Evolutionary conservation across 257 asterid genomes (phyloP), one percentile per base, ranked within the genome.

Genomic region (Orobanche coerulescens): DNA sequence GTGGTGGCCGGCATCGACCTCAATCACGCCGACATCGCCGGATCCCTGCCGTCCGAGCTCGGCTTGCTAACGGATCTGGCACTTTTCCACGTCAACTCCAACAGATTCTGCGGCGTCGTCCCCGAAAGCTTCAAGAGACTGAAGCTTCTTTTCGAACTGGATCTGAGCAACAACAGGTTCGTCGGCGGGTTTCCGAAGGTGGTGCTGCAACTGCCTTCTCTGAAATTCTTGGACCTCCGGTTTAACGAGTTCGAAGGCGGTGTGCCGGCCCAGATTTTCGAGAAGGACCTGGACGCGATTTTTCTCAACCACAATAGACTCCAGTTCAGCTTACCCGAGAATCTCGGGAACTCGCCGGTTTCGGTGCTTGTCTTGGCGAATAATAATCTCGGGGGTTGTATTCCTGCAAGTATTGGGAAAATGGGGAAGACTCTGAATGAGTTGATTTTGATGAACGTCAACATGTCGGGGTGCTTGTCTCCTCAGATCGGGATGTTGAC

Each of bases 1-100:
- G 84, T 79, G 37, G 84, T 81, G 2, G 84, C 82, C 31, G 84
- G 88, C 1, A 60, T 81, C 33, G 88, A 81, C 66, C 78, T 81
- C 4, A 81, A 81, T 78, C 84, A 78, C 23, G 78, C 64, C 5
- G 84, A 78, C 51, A 73, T 76, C 25, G 88, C 88, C 47, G 88
- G 88, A 0, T 74, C 58, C 65, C 30, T 81, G 13, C 88, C 88
- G 0, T 69, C 60, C 0, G 82, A 78, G 66, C 78, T 81, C 3
- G 88, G 88, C 4, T n/a, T 78, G 14, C 73, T 81, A 8, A 71
- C 82, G 23, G 88, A 78, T 63, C 81, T 81, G 16, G 82, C 81
- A 6, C 72, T 78, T 16, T 69, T 81, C 65, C 88, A 81, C 68
- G 62, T 81, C 37, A 81, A 76, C 51, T 73, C 82, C 5, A 81